phyloP scores from a whole-genome alignment of 306 rosid genomes.

The Pachyrhizus erosus region DNA sequence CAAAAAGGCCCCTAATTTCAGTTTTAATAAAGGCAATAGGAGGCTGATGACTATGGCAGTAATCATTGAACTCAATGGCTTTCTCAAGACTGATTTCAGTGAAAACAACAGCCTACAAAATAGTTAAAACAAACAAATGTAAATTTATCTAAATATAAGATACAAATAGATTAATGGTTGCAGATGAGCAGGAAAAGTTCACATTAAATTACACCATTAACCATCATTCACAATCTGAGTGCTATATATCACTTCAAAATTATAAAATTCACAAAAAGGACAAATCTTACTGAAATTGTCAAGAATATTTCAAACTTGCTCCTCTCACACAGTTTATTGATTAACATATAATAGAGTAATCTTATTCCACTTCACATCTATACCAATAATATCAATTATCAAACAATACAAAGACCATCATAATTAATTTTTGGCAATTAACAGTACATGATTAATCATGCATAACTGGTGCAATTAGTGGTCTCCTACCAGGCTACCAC shows the following conservation, averaged over 20 bases:
- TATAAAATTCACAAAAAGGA: background rate
- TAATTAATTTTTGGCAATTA: background rate
- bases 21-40: slow-evolving; percentile 84
- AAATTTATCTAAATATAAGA: slow-evolving; percentile 7
- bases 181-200: background rate
- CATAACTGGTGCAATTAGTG: background rate
- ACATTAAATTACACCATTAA: slow-evolving; percentile 6
- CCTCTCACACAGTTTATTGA: slow-evolving; percentile 6
- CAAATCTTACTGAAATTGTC: background rate
- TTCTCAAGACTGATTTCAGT: slow-evolving; percentile 74
- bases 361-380: background rate
- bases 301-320: slow-evolving; percentile 19
- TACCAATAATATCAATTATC: background rate
- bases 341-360: background rate
- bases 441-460: background rate
- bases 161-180: slow-evolving; percentile 5
- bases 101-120: slow-evolving; percentile 85
- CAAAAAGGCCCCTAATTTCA: slow-evolving; percentile 95
- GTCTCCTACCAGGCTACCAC: background rate
- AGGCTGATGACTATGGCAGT: slow-evolving; percentile 86
- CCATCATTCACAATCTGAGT: slow-evolving; percentile 2
- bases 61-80: slow-evolving; percentile 81
- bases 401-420: background rate
- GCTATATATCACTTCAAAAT: background rate
- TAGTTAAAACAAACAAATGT: slow-evolving; percentile 17